A percentile compares a stretch with the other conserved stretches of the same genome.
These are phyloP conservation scores for Xylona heveae DNA, from an alignment of 495 filamentous ascomycete genomes.

Conservation along the genomic window DNA sequence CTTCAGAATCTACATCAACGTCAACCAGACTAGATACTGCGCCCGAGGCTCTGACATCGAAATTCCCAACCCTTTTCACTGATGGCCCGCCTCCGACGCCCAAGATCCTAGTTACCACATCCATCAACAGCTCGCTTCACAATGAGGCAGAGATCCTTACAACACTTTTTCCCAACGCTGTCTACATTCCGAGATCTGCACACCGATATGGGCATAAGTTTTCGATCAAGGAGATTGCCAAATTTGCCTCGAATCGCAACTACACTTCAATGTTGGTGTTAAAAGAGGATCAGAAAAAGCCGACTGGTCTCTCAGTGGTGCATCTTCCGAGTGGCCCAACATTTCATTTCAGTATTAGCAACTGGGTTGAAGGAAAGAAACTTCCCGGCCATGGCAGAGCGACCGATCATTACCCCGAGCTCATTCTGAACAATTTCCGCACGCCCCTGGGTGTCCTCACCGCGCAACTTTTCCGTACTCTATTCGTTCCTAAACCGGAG, in stretches of 20 bases:
- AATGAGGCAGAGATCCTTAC: slow-evolving; percentile 57
- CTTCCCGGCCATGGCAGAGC: slow-evolving; percentile 76
- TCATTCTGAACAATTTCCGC: slow-evolving; percentile 88
- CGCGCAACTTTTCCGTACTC: slow-evolving; percentile 58
- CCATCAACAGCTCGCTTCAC: slow-evolving; percentile 66
- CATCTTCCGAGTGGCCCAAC: slow-evolving; percentile 72
- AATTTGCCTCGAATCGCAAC: slow-evolving; percentile 57
- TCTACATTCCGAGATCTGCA: slow-evolving; percentile 64
- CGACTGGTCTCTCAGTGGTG: slow-evolving; percentile 54
- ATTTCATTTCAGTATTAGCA: slow-evolving; percentile 67
- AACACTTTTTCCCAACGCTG: slow-evolving; percentile 63
- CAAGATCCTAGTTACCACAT: slow-evolving; percentile 80
- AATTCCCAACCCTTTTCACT: slow-evolving; percentile 65
- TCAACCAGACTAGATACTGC: slow-evolving; percentile 17
- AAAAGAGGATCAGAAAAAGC: slow-evolving; percentile 66
- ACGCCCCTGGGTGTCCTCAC: slow-evolving; percentile 83
- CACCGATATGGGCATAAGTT: slow-evolving; percentile 71
- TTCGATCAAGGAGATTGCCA: slow-evolving; percentile 70
- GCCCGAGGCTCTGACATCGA: slow-evolving; percentile 16
- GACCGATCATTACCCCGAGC: slow-evolving; percentile 76
- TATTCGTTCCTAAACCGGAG: slow-evolving; percentile 73
- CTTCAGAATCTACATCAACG: slow-evolving; percentile 4
- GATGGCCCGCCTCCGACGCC: slow-evolving; percentile 34
- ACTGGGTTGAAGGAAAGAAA: slow-evolving; percentile 67
- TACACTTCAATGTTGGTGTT: slow-evolving; percentile 67